A percentile compares a stretch with the other conserved stretches of the same genome.
These are phyloP conservation scores for Mucor lusitanicus DNA, from an alignment of 371 early-diverging fungal genomes.

Conservation along the genomic window DNA sequence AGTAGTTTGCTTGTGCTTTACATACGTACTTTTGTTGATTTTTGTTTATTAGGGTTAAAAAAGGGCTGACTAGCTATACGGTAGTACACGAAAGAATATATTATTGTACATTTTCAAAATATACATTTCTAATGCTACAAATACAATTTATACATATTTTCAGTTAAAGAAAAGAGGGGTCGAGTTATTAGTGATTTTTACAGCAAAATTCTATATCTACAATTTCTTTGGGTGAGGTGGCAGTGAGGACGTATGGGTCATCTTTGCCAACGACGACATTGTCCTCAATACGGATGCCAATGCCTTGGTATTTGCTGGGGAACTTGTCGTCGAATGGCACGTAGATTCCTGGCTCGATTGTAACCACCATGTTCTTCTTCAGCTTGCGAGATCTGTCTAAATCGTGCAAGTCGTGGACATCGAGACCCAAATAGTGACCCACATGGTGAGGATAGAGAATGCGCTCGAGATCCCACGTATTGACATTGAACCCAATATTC, in stretches of 20 bases:
- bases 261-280: constrained; percentile 80
- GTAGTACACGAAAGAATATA: not conserved
- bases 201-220: constrained; percentile 85
- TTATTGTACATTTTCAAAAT: not conserved
- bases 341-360: constrained; percentile 96
- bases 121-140: not conserved
- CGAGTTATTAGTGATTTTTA: constrained; percentile 15
- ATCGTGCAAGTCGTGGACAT: constrained; percentile 89
- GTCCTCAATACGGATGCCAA: constrained; percentile 97
- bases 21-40: not conserved
- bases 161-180: constrained; percentile 5
- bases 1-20: not conserved
- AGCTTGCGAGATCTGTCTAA: constrained; percentile 73
- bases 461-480: constrained; percentile 63
- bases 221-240: constrained; percentile 84
- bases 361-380: constrained; percentile 86
- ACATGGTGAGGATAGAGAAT: constrained; percentile 94
- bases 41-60: constrained; percentile 11
- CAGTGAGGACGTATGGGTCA: constrained; percentile 74
- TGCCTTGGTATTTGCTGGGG: constrained; percentile 85
- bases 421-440: constrained; percentile 93
- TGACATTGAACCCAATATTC: constrained; percentile 64
- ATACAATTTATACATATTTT: not conserved
- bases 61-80: not conserved
- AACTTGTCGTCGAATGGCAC: constrained; percentile 78